Base-by-base conservation (phyloP, 2,329 filamentous ascomycete genomes). In the Microcera coccophila region DNA sequence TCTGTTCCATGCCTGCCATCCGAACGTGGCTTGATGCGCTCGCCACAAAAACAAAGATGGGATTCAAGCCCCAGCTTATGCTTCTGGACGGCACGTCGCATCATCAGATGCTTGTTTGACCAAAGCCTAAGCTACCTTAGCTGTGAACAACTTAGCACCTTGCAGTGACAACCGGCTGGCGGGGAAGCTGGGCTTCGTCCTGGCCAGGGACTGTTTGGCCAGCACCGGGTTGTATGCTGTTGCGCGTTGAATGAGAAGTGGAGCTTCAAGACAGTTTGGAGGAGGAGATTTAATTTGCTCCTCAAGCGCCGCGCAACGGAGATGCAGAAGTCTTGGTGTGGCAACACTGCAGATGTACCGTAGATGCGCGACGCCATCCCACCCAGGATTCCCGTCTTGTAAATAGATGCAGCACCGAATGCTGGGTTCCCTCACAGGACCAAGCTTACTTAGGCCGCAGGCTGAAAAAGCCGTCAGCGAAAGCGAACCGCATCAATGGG, bases 81-180 rank as follows among this genome's bases (percentile, higher is more conserved):
- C n/a, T 32, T n/a, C 29, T n/a, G 29, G 29, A 5, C 8, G 11
- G 29, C 7, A 14, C 15, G 29, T 32, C 33, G 33, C 44, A 50
- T 50, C 38, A 42, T 41, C 44, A 17, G 38, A 41, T 39, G 38
- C 32, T 33, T 41, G 36, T 28, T 35, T 47, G 24, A 44, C 41
- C 41, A 31, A 36, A 41, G 47, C 54, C 52, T 44, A 44, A 28
- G 24, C 24, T 28, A 28, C 9, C 41, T n/a, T n/a, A 54, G 44
- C 40, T 41, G 44, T 46, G 47, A 37, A 41, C 50, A 48, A 54
- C 45, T 56, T 44, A 52, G 45, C 29, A 38, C 48, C 50, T 41
- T 38, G 50, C 33, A 54, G 51, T 54, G 54, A 58, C 50, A 58
- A 43, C 50, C 38, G 42, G 43, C 38, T 32, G 44, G 53, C 51